phyloP scores from a whole-genome alignment of 2,329 filamentous ascomycete species.

The Aspergillus awamori region DNA sequence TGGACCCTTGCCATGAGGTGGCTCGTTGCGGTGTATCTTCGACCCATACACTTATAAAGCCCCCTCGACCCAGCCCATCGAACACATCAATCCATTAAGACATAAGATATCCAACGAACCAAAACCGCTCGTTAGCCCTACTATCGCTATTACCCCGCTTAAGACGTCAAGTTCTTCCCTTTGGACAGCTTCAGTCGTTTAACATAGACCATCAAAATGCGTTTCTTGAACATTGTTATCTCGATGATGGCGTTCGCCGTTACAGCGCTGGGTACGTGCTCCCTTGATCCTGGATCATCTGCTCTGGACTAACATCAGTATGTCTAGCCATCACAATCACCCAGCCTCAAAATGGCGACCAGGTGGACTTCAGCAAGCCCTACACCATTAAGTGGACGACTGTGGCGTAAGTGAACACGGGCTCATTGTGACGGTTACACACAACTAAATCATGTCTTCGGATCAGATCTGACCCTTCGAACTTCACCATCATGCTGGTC shows the following conservation, averaged over 20 bases:
- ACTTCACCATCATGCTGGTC: slow-evolving; percentile 48
- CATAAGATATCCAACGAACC: slow-evolving; percentile 1
- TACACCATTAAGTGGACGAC: slow-evolving; percentile 45
- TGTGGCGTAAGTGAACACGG: slow-evolving; percentile 34
- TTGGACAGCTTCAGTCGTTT: slow-evolving; percentile 8
- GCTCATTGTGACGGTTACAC: not conserved
- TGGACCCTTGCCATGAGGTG: slow-evolving; percentile 3
- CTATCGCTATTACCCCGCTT: not conserved
- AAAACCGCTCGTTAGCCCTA: not conserved
- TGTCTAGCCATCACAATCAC: slow-evolving; percentile 37
- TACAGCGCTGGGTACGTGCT: slow-evolving; percentile 32
- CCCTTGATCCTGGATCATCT: not conserved
- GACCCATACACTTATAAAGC: slow-evolving; percentile 12
- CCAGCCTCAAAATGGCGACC: slow-evolving; percentile 34
- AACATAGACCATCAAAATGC: slow-evolving; percentile 30
- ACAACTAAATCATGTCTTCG: not conserved
- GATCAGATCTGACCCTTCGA: slow-evolving; percentile 43
- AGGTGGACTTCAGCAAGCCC: slow-evolving; percentile 41
- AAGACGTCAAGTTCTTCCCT: not conserved
- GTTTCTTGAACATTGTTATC: slow-evolving; percentile 25
- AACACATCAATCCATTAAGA: not conserved
- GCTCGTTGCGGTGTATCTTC: slow-evolving; percentile 14
- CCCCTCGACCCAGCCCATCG: not conserved
- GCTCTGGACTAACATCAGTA: not conserved
- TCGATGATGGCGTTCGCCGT: slow-evolving; percentile 33